Base-by-base conservation (phyloP, 306 rosid species). In the Vicia sativa region DNA sequence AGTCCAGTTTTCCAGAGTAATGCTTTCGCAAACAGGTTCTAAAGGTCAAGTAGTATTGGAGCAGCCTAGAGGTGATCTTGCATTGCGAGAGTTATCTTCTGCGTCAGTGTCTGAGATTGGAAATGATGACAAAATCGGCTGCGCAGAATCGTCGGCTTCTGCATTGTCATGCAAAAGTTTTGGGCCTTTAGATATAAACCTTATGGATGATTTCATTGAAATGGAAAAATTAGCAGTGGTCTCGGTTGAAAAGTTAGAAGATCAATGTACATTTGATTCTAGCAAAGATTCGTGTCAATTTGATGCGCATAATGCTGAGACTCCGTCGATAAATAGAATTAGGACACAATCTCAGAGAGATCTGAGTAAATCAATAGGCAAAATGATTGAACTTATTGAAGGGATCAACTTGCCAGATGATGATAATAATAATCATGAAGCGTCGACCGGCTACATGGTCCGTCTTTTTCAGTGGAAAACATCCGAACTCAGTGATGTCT, bases 391-490 rank as follows among this genome's bases (percentile, higher is more conserved):
- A 71, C 91, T 91, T 67, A 81, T 91, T 52, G 97, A 91, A 71
- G 97, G 95, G 74, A 85, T 87, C 58, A 61, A 57, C 71, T 15
- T 87, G 71, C 84, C 88, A 12, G 74, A 85, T 42, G 79, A 81
- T 14, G 82, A 83, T 74, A 52, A 59, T 43, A 81, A 74, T 43
- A 81, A 74, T 71, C 82, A 76, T 11, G 91, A 71, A 75, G 52
- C 71, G 65, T 73, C 87, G 21, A 21, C 81, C 4, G 95, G 84
- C 65, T 91, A 89, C 77, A 77, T 76, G 74, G 90, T 73, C 41
- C 96, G 95, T 68, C 83, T 85, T 80, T 83, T 91, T 79, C 96
- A 89, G 70, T 91, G 97, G 97, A 91, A 91, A 81, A 76, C 80
- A 55, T 89, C 90, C 48, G 96, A 91, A 64, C 82, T 91, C 4